Base-by-base conservation (phyloP, 495 filamentous ascomycete genomes). In the Astrocystis sublimbata region DNA sequence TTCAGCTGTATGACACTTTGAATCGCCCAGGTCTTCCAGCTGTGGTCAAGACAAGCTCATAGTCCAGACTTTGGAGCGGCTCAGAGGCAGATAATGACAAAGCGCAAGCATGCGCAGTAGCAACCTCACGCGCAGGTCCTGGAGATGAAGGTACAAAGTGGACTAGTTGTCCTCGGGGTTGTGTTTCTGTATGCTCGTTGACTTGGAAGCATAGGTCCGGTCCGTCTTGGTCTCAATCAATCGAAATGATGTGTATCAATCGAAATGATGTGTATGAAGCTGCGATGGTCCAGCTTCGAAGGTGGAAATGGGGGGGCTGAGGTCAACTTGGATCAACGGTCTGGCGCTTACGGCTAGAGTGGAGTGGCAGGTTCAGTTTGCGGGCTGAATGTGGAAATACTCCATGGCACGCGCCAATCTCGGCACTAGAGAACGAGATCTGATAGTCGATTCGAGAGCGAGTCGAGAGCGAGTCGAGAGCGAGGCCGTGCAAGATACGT, bases 401-500 rank as follows among this genome's bases (percentile, higher is more conserved):
- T n/a, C 17, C 13, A 60, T 41, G 19, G n/a, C 4, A 31, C 5
- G 33, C 36, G 19, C 58, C n/a, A 61, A 19, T 58, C 42, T 21
- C 56, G 6, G 40, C 12, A n/a, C 26, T 35, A 9, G 9, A 30
- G 46, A 7, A 17, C 26, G 17, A 31, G 46, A 45, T n/a, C 52
- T 23, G 4, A 38, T 21, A 13, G 19, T 23, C 28, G 26, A n/a
- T n/a, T n/a, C n/a, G n/a, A n/a, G n/a, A n/a, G n/a, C n/a, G n/a
- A 17, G 12, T 41, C 41, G 23, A 50, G 21, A 13, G 46, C 19
- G 23, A 58, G 40, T 17, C 21, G 17, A 26, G 38, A 61, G 42
- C 6, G 58, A 53, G 69, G 69, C 69, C 69, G 67, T 71, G 69
- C 67, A 63, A 63, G 26, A 47, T 17, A 35, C n/a, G 50, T 40